Evolutionary conservation across 1,284 basidiomycete species (phyloP).

Genomic region (Pyrrhoderma noxium): DNA sequence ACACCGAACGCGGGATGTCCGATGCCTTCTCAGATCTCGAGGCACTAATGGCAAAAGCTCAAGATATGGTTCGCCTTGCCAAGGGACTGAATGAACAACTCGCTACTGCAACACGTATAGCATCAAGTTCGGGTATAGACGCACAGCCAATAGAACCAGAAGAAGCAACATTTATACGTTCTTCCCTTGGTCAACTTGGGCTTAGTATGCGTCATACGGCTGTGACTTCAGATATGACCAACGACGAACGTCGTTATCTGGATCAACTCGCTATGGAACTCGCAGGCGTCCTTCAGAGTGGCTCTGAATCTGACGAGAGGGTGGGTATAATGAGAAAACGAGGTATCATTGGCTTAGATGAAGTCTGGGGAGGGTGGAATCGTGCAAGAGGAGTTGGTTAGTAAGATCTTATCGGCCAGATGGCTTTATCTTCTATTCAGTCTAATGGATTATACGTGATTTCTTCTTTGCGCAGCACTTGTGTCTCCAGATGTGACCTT

Average conservation of each 20-base stretch:
- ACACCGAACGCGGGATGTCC: conserved; percentile 58
- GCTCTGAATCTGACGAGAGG: conserved; percentile 22
- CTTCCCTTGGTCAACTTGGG: conserved; percentile 84
- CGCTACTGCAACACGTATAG: conserved; percentile 27
- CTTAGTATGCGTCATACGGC: conserved; percentile 70
- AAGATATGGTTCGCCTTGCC: conserved; percentile 88
- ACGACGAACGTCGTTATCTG: conserved; percentile 75
- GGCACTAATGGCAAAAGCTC: conserved; percentile 85
- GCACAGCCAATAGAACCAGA: conserved; percentile 49
- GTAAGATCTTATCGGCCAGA: conserved; percentile 27
- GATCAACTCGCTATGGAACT: conserved; percentile 83
- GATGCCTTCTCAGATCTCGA: conserved; percentile 86
- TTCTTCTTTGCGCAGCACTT: conserved; percentile 46
- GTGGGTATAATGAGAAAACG: conserved; percentile 58
- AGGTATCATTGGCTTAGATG: conserved; percentile 85
- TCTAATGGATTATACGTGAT: not conserved
- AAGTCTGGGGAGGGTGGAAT: conserved; percentile 98
- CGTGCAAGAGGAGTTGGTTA: conserved; percentile 86
- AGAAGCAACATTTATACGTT: conserved; percentile 81
- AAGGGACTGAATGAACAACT: conserved; percentile 83
- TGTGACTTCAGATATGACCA: conserved; percentile 86
- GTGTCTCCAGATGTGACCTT: conserved; percentile 84
- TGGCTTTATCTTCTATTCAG: conserved; percentile 7
- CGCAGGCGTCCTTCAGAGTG: conserved; percentile 61
- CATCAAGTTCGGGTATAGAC: conserved; percentile 10